Conservation (phyloP, 2,329 filamentous ascomycete species). For the Ophiostoma fasciatum region DNA sequence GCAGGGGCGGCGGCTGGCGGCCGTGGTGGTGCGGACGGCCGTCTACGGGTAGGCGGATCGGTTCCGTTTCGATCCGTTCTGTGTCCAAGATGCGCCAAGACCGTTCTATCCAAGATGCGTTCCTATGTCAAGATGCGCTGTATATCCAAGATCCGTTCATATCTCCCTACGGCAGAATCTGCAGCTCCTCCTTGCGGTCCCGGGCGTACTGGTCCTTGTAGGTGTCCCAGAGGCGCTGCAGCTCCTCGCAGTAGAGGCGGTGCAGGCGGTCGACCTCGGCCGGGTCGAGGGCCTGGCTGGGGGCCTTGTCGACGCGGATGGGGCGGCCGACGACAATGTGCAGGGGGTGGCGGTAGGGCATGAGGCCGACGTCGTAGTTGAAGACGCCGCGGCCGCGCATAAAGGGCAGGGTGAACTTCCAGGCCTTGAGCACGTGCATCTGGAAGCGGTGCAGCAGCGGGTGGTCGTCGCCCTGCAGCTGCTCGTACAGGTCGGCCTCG, state of each 20-base stretch:
- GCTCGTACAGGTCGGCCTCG: slow-evolving; percentile 92
- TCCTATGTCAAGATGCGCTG: too few relatives aligned
- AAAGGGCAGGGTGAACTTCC: slow-evolving; percentile 86
- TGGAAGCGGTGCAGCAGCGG: slow-evolving; percentile 70
- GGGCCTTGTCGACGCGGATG: slow-evolving; percentile 49
- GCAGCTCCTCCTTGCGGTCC: slow-evolving; percentile 47
- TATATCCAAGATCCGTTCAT: too few relatives aligned
- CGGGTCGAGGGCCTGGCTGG: slow-evolving; percentile 44
- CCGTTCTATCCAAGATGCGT: too few relatives aligned
- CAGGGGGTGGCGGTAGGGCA: slow-evolving; percentile 79
- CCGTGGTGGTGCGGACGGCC: slow-evolving; percentile 19
- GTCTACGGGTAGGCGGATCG: too few relatives aligned
- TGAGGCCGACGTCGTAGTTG: slow-evolving; percentile 92
- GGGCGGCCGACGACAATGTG: slow-evolving; percentile 83
- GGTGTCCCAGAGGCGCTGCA: slow-evolving; percentile 57
- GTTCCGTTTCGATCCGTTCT: too few relatives aligned
- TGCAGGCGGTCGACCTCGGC: slow-evolving; percentile 72
- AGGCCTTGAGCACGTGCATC: slow-evolving; percentile 65
- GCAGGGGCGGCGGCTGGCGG: slow-evolving; percentile 20
- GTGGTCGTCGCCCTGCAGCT: slow-evolving; percentile 62
- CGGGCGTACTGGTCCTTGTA: slow-evolving; percentile 65
- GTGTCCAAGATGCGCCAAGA: too few relatives aligned
- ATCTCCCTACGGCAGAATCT: slow-evolving; percentile 35
- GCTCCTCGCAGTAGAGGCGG: slow-evolving; percentile 58
- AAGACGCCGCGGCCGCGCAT: slow-evolving; percentile 87